phyloP scores from a whole-genome alignment of 306 rosid species.

The Cucurbita pepo region DNA sequence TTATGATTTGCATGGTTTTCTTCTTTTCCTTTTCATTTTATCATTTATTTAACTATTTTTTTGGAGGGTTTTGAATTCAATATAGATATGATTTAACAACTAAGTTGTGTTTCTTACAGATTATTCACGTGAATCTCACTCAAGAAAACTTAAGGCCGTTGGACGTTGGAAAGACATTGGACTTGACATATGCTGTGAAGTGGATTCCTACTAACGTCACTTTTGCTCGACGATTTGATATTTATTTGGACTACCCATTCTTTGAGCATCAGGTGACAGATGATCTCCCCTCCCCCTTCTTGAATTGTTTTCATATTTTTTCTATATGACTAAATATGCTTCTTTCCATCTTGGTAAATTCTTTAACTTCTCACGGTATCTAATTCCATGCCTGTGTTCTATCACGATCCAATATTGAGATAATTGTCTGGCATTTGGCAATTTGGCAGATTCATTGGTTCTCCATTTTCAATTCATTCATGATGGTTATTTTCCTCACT shows the following conservation, averaged over 20 bases:
- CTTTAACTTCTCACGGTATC: neutral
- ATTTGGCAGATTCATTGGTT: constrained; percentile 91
- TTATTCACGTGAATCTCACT: constrained; percentile 87
- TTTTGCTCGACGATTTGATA: constrained; percentile 85
- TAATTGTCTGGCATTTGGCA: constrained; percentile 8
- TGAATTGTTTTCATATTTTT: neutral
- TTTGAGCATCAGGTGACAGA: constrained; percentile 83
- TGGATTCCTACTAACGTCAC: constrained; percentile 71
- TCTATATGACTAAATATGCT: neutral
- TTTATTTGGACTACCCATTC: constrained; percentile 90
- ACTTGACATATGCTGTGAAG: constrained; percentile 77
- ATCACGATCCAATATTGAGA: constrained; percentile 5
- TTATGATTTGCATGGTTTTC: neutral
- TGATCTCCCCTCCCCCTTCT: neutral
- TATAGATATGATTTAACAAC: constrained; percentile 1
- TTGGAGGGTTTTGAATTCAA: neutral
- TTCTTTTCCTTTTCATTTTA: neutral
- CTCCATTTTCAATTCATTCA: constrained; percentile 95
- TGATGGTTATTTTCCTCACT: constrained; percentile 99
- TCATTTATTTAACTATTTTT: neutral
- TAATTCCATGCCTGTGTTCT: neutral
- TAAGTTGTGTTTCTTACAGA: constrained; percentile 28
- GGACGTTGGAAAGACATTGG: constrained; percentile 49
- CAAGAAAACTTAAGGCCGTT: constrained; percentile 68
- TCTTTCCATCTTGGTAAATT: neutral